Evolutionary conservation across 345 rosid species (phyloP), one percentile per base, ranked within the genome.

Genomic region (Balakata baccata): DNA sequence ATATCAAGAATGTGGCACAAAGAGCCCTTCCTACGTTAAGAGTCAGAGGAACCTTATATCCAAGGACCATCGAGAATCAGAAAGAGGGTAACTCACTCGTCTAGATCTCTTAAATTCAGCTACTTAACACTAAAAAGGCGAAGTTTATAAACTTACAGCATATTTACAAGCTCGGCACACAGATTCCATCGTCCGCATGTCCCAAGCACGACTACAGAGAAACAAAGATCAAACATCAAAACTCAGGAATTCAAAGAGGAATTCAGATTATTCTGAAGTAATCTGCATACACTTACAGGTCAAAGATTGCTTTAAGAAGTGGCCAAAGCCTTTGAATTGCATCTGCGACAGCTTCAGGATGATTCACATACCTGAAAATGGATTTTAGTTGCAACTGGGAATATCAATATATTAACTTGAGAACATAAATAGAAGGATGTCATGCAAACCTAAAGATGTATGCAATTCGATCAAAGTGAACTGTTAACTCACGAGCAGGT

Each of bases 81-180:
- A n/a, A 49, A n/a, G n/a, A 74, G 39, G 58, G 16, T 25, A 47
- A 18, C 39, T 53, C 64, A 38, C 11, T 37, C 22, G 17, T 52
- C 37, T 47, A 49, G 68, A 34, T 57, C 73, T 56, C 71, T 22
- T 20, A 51, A 75, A 34, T 52, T 58, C 43, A 60, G 38, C 64
- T 9, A 75, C 38, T 51, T 29, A 57, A 75, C 18, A 52, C 29
- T 37, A 17, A 64, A 53, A 70, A 81, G 74, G 23, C 34, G n/a
- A 58, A 49, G 53, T 68, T 75, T 54, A 58, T 59, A 68, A 39
- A 84, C 99, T 88, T 86, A 96, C 99, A 79, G 99, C 99, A 77
- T 92, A 93, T 89, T 96, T 96, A 86, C 99, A 96, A 77, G 97
- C 98, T 82, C 99, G 92, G 78, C 98, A 96, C 70, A 96, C 88